Conservation (phyloP, 2,329 filamentous ascomycete species). For the Coniochaeta prunicola region DNA sequence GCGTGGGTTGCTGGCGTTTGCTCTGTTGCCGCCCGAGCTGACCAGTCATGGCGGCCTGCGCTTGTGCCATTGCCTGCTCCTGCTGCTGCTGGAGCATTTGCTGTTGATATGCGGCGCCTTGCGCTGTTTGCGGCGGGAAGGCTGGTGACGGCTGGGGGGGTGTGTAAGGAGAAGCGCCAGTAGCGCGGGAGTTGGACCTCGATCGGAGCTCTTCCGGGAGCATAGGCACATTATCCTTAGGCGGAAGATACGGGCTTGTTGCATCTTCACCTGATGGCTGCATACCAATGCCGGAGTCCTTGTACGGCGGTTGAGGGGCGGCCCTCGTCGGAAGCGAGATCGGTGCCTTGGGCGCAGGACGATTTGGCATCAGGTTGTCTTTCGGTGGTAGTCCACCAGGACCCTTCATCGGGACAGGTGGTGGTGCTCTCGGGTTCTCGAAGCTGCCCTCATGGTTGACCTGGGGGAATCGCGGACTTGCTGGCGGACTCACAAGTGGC, state of each 20-base stretch:
- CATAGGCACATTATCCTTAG: constrained; percentile 52
- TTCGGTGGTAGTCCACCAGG: constrained; percentile 39
- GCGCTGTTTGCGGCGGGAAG: constrained; percentile 22
- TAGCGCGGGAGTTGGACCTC: constrained; percentile 59
- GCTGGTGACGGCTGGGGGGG: constrained; percentile 35
- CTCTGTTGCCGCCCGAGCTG: constrained; percentile 68
- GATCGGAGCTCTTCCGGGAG: constrained; percentile 61
- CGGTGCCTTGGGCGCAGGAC: constrained; percentile 85
- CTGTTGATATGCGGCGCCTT: constrained; percentile 49
- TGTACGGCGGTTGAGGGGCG: constrained; percentile 52
- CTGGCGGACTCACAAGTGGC: constrained; percentile 67
- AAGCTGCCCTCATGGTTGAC: constrained; percentile 89
- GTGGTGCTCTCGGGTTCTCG: constrained; percentile 90
- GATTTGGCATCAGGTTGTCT: constrained; percentile 66
- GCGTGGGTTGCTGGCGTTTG: constrained; percentile 53
- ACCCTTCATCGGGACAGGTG: constrained; percentile 65
- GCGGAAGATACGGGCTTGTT: constrained; percentile 34
- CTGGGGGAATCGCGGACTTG: constrained; percentile 76
- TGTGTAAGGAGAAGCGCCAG: constrained; percentile 44
- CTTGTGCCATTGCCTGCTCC: constrained; percentile 72
- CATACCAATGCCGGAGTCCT: constrained; percentile 58
- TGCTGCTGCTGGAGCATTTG: constrained; percentile 73
- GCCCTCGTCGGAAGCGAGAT: constrained; percentile 50
- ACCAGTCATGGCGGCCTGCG: constrained; percentile 67
- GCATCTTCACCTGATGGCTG: constrained; percentile 50